These are phyloP conservation scores for Lagenaria siceraria DNA, from an alignment of 306 rosid genomes.

Conservation along the genomic window DNA sequence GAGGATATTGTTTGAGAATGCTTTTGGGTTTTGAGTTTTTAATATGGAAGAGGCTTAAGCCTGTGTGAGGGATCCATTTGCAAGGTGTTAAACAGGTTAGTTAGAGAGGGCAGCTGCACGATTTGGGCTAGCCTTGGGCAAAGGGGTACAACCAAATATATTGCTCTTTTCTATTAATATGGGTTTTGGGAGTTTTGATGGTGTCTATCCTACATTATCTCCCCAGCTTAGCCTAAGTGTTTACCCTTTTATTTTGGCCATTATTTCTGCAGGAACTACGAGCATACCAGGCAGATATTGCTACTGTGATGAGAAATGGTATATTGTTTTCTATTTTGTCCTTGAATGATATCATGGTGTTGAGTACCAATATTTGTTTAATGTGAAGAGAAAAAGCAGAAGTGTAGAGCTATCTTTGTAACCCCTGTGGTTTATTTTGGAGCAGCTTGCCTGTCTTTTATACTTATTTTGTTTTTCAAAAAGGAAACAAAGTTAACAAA, in stretches of 20 bases:
- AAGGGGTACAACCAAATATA: background rate
- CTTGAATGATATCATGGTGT: background rate
- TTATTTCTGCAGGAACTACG: conserved; percentile 69
- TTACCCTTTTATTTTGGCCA: background rate
- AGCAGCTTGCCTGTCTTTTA: background rate
- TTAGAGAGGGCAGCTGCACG: background rate
- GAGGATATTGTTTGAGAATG: background rate
- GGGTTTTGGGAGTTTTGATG: too few species aligned
- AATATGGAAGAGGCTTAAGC: background rate
- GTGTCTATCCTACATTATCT: too few species aligned
- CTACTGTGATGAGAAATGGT: conserved; percentile 93
- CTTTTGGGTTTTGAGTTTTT: background rate
- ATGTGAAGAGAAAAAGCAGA: background rate
- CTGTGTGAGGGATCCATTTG: background rate
- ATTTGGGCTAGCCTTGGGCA: background rate
- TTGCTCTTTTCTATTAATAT: background rate
- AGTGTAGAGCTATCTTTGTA: background rate
- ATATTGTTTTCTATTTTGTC: conserved; percentile 3
- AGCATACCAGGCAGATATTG: conserved; percentile 95
- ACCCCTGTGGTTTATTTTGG: background rate
- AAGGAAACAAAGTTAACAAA: background rate
- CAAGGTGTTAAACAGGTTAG: background rate
- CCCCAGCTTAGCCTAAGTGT: too few species aligned
- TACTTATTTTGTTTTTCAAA: background rate
- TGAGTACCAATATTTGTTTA: background rate